phyloP scores from a whole-genome alignment of 768 basidiomycete genomes.

The Termitomyces sp. region DNA sequence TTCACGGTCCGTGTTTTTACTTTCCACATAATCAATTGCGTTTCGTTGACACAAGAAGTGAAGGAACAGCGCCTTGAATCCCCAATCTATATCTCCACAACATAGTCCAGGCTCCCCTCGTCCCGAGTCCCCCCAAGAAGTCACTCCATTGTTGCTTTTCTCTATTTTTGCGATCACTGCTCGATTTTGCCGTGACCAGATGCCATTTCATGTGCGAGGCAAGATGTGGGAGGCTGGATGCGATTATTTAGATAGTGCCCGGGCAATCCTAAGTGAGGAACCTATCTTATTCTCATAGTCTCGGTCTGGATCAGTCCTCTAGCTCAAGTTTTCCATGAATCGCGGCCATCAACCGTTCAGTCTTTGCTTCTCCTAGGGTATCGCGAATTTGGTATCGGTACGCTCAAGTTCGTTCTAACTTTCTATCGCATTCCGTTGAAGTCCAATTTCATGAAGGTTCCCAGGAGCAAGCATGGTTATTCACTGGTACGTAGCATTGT shows the following conservation, averaged over 20 bases:
- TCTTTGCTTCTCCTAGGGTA: slow-evolving; percentile 74
- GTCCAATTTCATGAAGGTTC: slow-evolving; percentile 29
- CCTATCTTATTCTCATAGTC: slow-evolving; percentile 1
- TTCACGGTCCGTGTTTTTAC: slow-evolving; percentile 32
- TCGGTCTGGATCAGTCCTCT: neutral
- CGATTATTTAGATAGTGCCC: slow-evolving; percentile 57
- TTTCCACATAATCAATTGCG: neutral
- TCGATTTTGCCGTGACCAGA: slow-evolving; percentile 54
- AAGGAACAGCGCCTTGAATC: neutral
- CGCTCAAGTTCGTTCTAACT: neutral
- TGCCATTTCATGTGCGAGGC: slow-evolving; percentile 39
- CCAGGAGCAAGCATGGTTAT: slow-evolving; percentile 86
- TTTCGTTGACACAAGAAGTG: neutral
- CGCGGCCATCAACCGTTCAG: slow-evolving; percentile 74
- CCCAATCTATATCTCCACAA: slow-evolving; percentile 22
- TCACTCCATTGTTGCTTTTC: slow-evolving; percentile 66
- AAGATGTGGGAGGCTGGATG: slow-evolving; percentile 70
- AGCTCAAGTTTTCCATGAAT: slow-evolving; percentile 64
- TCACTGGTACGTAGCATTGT: slow-evolving; percentile 48
- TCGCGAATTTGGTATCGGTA: slow-evolving; percentile 79
- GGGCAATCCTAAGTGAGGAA: slow-evolving; percentile 54
- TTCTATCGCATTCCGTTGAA: neutral
- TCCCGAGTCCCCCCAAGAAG: slow-evolving; percentile 54
- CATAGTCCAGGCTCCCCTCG: slow-evolving; percentile 26
- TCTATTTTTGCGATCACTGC: slow-evolving; percentile 82